A percentile compares a stretch with the other conserved stretches of the same genome.
These are phyloP conservation scores for Vinca minor DNA, from an alignment of 257 asterid species.

Conservation along the genomic window DNA sequence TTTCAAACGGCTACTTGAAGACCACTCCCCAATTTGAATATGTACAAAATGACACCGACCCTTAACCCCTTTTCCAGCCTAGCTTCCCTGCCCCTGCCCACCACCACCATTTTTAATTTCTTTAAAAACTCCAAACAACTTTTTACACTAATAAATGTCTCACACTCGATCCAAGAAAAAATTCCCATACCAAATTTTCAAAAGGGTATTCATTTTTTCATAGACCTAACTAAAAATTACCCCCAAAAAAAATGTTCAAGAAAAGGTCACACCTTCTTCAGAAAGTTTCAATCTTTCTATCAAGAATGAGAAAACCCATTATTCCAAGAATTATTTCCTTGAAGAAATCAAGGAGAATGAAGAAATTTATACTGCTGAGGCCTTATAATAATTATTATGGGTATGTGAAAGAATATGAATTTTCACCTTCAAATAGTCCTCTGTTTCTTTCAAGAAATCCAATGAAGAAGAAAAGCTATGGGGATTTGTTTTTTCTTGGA, in stretches of 20 bases:
- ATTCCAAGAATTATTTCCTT: no score
- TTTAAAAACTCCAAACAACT: neutral
- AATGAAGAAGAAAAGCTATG: conserved; percentile 21
- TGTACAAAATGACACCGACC: conserved; percentile 28
- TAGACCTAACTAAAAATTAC: no score
- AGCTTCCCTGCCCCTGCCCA: neutral
- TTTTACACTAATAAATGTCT: conserved; percentile 15
- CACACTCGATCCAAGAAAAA: conserved; percentile 14
- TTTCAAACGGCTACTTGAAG: conserved; percentile 31
- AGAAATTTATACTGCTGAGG: conserved; percentile 23
- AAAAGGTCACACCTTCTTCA: conserved; percentile 34
- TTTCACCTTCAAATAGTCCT: conserved; percentile 59
- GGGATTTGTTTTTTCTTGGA: conserved; percentile 24
- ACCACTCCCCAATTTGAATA: conserved; percentile 11
- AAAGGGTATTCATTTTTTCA: neutral
- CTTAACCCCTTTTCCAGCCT: conserved; percentile 21
- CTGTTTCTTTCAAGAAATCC: conserved; percentile 22
- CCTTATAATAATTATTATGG: conserved; percentile 32
- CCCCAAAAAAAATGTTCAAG: conserved; percentile 35
- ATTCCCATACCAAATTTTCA: no score
- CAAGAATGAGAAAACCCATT: conserved; percentile 44
- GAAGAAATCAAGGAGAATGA: conserved; percentile 26
- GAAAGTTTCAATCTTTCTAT: conserved; percentile 34
- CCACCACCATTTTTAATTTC: conserved; percentile 12
- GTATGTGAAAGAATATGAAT: conserved; percentile 51